These are phyloP conservation scores for Endocladia muricata DNA, from an alignment of 31 red algal genomes.

Conservation along the genomic window DNA sequence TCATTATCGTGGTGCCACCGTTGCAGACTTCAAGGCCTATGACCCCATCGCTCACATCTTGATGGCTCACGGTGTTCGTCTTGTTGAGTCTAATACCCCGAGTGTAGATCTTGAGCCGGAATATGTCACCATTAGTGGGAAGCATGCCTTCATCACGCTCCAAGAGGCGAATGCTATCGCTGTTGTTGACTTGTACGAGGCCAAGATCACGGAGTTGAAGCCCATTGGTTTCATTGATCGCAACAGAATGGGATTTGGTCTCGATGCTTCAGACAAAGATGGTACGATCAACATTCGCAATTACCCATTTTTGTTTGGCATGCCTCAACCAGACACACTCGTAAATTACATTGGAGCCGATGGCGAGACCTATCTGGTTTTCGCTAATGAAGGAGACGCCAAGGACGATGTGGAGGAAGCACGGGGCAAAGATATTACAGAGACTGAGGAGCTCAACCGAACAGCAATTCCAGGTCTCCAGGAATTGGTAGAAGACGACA, in stretches of 20 bases:
- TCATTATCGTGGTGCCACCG: slow-evolving; percentile 26
- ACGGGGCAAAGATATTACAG: slow-evolving; percentile 57
- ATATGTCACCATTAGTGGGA: slow-evolving; percentile 45
- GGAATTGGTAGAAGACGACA: slow-evolving; percentile 46
- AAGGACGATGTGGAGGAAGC: slow-evolving; percentile 66
- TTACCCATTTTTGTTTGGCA: slow-evolving; percentile 64
- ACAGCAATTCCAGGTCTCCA: slow-evolving; percentile 30
- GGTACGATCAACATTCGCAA: slow-evolving; percentile 64
- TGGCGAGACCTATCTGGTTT: slow-evolving; percentile 56
- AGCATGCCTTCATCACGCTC: slow-evolving; percentile 60
- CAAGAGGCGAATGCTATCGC: slow-evolving; percentile 86
- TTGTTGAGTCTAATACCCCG: slow-evolving; percentile 49
- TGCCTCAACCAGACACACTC: slow-evolving; percentile 73
- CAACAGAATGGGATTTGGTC: slow-evolving; percentile 44
- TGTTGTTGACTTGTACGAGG: slow-evolving; percentile 63
- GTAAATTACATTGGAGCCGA: slow-evolving; percentile 30
- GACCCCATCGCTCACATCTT: slow-evolving; percentile 19
- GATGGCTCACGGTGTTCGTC: slow-evolving; percentile 48
- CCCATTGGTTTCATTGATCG: slow-evolving; percentile 65
- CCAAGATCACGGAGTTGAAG: slow-evolving; percentile 58
- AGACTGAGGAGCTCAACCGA: slow-evolving; percentile 41
- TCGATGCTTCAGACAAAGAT: slow-evolving; percentile 78
- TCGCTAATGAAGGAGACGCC: slow-evolving; percentile 80
- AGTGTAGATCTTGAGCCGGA: slow-evolving; percentile 77
- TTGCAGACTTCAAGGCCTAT: slow-evolving; percentile 50